Conservation (phyloP, 805 yeast genomes). For the Teunomyces pallodes region DNA sequence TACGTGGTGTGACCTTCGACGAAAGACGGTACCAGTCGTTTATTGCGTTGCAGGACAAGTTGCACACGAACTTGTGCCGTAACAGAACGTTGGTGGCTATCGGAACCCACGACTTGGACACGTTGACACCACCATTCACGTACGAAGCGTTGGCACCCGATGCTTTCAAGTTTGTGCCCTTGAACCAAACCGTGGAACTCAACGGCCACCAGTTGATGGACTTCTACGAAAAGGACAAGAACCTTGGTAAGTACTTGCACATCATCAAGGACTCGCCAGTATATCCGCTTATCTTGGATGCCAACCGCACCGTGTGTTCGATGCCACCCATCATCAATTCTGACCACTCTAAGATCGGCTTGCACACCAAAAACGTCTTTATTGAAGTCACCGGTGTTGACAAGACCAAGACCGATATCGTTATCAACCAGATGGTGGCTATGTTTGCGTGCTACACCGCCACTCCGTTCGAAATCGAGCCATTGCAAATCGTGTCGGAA, state of each 20-base stretch:
- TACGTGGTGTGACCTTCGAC: conserved; percentile 79
- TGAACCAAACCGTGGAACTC: conserved; percentile 67
- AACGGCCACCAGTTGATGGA: conserved; percentile 80
- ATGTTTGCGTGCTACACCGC: conserved; percentile 91
- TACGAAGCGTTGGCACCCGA: conserved; percentile 82
- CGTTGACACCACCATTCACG: conserved; percentile 76
- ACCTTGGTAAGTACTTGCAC: conserved; percentile 83
- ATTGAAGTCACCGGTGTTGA: conserved; percentile 96
- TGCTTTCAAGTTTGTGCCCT: conserved; percentile 71
- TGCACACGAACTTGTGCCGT: conserved; percentile 94
- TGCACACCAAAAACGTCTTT: conserved; percentile 83
- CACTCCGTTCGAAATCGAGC: conserved; percentile 83
- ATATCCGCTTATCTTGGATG: conserved; percentile 85
- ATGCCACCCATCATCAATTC: conserved; percentile 97
- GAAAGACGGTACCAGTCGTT: conserved; percentile 89
- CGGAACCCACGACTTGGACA: conserved; percentile 95
- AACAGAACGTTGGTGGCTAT: conserved; percentile 96
- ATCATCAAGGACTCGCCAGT: conserved; percentile 86
- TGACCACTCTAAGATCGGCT: conserved; percentile 80
- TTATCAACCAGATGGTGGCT: conserved; percentile 86
- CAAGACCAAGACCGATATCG: conserved; percentile 89
- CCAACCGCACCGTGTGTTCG: conserved; percentile 74
- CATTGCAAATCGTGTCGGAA: conserved; percentile 77
- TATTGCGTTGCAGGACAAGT: conserved; percentile 92
- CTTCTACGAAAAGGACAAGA: conserved; percentile 86